Evolutionary conservation across 2,329 filamentous ascomycete genomes (phyloP), one percentile per base, ranked within the genome.

Genomic region (Endoconidiophora polonica): DNA sequence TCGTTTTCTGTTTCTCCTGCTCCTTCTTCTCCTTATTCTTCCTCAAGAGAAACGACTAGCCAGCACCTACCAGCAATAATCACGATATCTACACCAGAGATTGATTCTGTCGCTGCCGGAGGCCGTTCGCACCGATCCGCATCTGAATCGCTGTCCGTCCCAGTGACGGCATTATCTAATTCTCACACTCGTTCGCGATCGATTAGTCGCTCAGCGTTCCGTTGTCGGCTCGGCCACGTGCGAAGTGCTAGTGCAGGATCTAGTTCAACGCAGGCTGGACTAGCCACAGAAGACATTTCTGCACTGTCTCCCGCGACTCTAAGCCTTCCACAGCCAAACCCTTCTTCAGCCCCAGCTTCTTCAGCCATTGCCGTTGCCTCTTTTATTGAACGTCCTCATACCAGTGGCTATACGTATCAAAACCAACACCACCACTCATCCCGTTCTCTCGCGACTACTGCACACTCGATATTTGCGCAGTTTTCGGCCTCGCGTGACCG

Each of bases 191-290:
- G 44, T 9, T 16, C 37, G 16, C 49, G 36, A 33, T 36, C 49
- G 5, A 46, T 46, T 26, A 29, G 43, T 16, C 44, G 43, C 36
- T 38, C 49, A 16, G 44, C 41, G 12, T 40, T 51, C 9, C 49
- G 44, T 20, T 43, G 44, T n/a, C 43, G 39, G 22, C 38, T 51
- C 4, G 45, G 38, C 44, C 49, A 51, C 38, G 18, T 42, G 16
- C 43, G 49, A 40, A 51, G 44, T 18, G 49, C 38, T 36, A 48
- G 46, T 26, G 46, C 49, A 46, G 44, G 49, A 5, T 46, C 49
- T 41, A 46, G 41, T 10, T 44, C 44, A 7, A 46, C 26, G 36
- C 36, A 46, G 26, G 24, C 26, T 33, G 26, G 7, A 33, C 26
- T 33, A 33, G 26, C n/a, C 26, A 24, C 33, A 10, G 14, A 29